Evolutionary conservation across 148 eudicot species (phyloP).

Genomic region (Polygonum maritimum): DNA sequence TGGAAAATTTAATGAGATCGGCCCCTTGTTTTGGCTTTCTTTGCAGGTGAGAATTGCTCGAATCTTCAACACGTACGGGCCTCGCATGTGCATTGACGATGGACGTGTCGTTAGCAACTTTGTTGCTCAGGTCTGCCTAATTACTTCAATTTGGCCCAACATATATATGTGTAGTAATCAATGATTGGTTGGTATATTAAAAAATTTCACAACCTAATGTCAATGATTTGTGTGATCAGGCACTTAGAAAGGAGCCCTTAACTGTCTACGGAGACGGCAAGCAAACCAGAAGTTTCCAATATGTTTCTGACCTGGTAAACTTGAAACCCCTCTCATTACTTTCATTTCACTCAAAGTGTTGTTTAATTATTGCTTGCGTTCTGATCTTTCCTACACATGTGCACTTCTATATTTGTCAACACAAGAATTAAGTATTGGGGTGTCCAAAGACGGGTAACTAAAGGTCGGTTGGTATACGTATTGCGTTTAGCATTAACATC

Average conservation of each 20-base stretch:
- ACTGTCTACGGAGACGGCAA: constrained; percentile 97
- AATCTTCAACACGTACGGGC: constrained; percentile 93
- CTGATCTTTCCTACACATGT: not conserved
- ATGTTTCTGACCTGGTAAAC: constrained; percentile 83
- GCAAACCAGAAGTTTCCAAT: constrained; percentile 97
- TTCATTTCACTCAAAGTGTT: not conserved
- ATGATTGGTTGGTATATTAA: not conserved
- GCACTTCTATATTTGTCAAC: not conserved
- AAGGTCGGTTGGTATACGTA: too few species aligned
- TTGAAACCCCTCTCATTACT: not conserved
- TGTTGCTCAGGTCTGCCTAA: constrained; percentile 67
- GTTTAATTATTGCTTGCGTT: not conserved
- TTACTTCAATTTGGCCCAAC: not conserved
- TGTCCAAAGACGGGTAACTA: too few species aligned
- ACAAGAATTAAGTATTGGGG: not conserved
- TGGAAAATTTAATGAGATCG: not conserved
- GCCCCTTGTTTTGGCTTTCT: not conserved
- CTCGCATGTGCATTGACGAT: constrained; percentile 92
- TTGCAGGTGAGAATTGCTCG: constrained; percentile 87
- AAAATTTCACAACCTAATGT: not conserved
- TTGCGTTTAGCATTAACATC: too few species aligned
- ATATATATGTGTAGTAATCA: not conserved
- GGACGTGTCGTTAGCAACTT: constrained; percentile 94
- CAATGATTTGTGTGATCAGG: constrained; percentile 28
- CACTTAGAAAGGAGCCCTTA: constrained; percentile 86